Evolutionary conservation across 495 filamentous ascomycete species (phyloP).

Genomic region (Diplogelasinospora grovesii): DNA sequence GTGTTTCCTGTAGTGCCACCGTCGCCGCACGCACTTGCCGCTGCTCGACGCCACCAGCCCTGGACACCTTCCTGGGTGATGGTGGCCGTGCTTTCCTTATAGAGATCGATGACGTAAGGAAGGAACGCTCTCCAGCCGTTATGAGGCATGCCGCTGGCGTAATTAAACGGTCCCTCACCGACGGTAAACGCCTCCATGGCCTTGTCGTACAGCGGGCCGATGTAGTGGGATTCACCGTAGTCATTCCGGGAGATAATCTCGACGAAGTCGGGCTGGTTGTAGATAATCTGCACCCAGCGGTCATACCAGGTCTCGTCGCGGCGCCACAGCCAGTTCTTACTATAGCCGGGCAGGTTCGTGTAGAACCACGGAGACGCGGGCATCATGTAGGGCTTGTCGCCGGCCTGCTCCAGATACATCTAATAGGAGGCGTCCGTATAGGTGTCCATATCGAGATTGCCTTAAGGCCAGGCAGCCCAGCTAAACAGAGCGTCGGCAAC

Average conservation of each 20-base stretch:
- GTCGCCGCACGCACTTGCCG: conserved; percentile 16
- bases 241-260: conserved; percentile 56
- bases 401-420: background rate
- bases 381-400: conserved; percentile 51
- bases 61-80: conserved; percentile 34
- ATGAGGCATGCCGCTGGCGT: conserved; percentile 36
- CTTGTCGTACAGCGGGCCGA: conserved; percentile 37
- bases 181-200: conserved; percentile 41
- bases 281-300: conserved; percentile 58
- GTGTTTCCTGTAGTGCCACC: conserved; percentile 27
- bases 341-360: conserved; percentile 49
- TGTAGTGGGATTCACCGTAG: conserved; percentile 66
- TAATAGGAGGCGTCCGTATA: conserved; percentile 9
- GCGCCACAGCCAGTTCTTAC: conserved; percentile 65
- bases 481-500: conserved; percentile 13
- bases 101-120: conserved; percentile 54
- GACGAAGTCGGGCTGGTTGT: conserved; percentile 54
- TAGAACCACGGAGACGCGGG: conserved; percentile 68
- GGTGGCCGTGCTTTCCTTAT: conserved; percentile 36
- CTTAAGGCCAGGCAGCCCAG: conserved; percentile 15
- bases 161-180: conserved; percentile 15
- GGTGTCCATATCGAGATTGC: conserved; percentile 5
- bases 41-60: conserved; percentile 52
- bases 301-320: conserved; percentile 61
- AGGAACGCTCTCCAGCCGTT: conserved; percentile 36